Conservation (phyloP, 2,329 filamentous ascomycete genomes). For the Botrytis paeoniae region DNA sequence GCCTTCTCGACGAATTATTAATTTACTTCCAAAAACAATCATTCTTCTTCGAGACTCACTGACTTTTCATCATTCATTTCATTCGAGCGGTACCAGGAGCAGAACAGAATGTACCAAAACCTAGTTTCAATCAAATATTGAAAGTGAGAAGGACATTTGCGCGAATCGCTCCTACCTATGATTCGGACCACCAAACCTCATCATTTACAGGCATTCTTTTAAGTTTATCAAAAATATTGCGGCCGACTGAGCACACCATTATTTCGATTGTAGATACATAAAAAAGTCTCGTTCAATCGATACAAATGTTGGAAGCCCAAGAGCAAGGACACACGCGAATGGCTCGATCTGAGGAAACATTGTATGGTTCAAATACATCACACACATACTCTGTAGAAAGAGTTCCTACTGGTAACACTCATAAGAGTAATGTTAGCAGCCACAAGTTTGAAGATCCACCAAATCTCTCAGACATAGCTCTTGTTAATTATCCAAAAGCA, state of each 20-base stretch:
- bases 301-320: background rate
- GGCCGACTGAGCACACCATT: background rate
- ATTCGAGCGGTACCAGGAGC: too few species aligned
- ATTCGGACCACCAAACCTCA: background rate
- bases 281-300: background rate
- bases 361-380: slow-evolving; percentile 6
- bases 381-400: slow-evolving; percentile 4
- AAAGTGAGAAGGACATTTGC: background rate
- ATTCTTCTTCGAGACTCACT: background rate
- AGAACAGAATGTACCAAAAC: background rate
- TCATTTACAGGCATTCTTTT: background rate
- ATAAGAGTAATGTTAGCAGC: slow-evolving; percentile 5
- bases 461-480: slow-evolving; percentile 6
- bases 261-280: background rate
- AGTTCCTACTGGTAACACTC: background rate
- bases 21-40: background rate
- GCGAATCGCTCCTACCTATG: background rate
- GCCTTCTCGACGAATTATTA: background rate
- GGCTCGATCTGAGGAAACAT: slow-evolving; percentile 1
- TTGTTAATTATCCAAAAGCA: slow-evolving; percentile 9
- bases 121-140: background rate
- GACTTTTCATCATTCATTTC: background rate
- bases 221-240: background rate
- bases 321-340: background rate
- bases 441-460: background rate